Evolutionary conservation across 1,284 basidiomycete genomes (phyloP).

Genomic region (Lignosus rhinocerotis): DNA sequence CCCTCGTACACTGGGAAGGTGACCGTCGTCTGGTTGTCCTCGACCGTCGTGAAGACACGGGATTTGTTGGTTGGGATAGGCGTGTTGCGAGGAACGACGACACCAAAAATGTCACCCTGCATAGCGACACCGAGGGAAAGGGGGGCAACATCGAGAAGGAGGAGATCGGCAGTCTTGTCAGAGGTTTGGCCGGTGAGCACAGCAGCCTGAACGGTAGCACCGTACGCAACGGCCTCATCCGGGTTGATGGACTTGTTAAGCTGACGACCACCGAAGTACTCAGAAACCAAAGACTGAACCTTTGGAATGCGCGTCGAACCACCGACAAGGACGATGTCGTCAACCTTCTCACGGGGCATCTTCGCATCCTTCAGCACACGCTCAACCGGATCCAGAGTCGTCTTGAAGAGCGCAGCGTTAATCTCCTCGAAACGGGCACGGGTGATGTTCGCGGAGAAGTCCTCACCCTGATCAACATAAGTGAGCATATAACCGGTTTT

Average conservation of each 20-base stretch:
- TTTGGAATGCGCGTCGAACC: constrained; percentile 99
- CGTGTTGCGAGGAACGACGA: constrained; percentile 96
- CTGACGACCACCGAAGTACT: constrained; percentile 96
- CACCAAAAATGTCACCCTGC: constrained; percentile 97
- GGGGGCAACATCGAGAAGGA: constrained; percentile 94
- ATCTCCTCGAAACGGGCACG: constrained; percentile 99
- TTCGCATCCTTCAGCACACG: constrained; percentile 99
- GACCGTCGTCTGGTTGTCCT: constrained; percentile 98
- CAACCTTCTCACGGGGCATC: constrained; percentile 95
- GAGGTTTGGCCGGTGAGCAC: constrained; percentile 96
- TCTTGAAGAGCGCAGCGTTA: constrained; percentile 93
- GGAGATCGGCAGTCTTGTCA: constrained; percentile 93
- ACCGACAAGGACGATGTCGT: constrained; percentile 99
- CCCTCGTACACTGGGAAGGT: constrained; percentile 98
- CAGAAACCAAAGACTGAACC: constrained; percentile 97
- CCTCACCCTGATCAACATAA: constrained; percentile 62
- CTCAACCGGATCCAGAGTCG: constrained; percentile 97
- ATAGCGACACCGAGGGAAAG: constrained; percentile 97
- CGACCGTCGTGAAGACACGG: constrained; percentile 93
- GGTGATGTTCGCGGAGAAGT: constrained; percentile 96
- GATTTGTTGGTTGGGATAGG: constrained; percentile 98
- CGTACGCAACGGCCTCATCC: constrained; percentile 93
- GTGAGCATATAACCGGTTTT: constrained; percentile 12
- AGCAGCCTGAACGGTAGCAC: constrained; percentile 96
- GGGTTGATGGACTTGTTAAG: constrained; percentile 99